These are phyloP conservation scores for Laetiporus sulphureus DNA, from an alignment of 1,284 basidiomycete genomes.

Conservation along the genomic window DNA sequence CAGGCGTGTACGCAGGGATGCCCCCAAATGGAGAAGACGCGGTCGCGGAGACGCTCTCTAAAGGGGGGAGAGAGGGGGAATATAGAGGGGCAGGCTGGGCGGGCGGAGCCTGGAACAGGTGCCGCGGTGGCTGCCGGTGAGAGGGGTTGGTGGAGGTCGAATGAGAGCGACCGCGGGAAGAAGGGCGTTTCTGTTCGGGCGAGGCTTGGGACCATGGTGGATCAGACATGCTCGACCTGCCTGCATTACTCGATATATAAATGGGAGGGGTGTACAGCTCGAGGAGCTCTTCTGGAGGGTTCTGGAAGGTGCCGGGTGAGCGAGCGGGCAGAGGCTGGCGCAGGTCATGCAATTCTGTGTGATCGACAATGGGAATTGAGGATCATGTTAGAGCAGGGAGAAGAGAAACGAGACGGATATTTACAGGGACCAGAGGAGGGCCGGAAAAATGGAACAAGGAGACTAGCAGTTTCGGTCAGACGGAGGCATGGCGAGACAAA, in stretches of 20 bases:
- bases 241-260: conserved; percentile 20
- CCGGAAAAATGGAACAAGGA: conserved; percentile 1
- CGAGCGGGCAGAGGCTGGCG: conserved; percentile 9
- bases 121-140: conserved; percentile 18
- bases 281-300: conserved; percentile 17
- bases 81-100: conserved; percentile 12
- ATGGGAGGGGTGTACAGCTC: conserved; percentile 12
- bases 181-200: conserved; percentile 16
- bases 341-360: conserved; percentile 15
- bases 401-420: conserved; percentile 5
- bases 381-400: conserved; percentile 6
- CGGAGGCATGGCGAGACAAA: conserved; percentile 5
- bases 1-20: conserved; percentile 16
- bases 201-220: conserved; percentile 15
- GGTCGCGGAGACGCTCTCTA: conserved; percentile 10
- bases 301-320: conserved; percentile 22
- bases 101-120: conserved; percentile 14
- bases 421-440: conserved; percentile 8
- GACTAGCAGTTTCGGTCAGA: conserved; percentile 3
- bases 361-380: too few species aligned
- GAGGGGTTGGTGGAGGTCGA: conserved; percentile 13
- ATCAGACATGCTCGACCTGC: conserved; percentile 20
- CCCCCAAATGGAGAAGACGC: conserved; percentile 14
- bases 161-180: conserved; percentile 19
- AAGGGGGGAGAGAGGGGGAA: conserved; percentile 10